Evolutionary conservation across 805 yeast genomes (phyloP).

Genomic region (Wickerhamomyces kurtzmanii): DNA sequence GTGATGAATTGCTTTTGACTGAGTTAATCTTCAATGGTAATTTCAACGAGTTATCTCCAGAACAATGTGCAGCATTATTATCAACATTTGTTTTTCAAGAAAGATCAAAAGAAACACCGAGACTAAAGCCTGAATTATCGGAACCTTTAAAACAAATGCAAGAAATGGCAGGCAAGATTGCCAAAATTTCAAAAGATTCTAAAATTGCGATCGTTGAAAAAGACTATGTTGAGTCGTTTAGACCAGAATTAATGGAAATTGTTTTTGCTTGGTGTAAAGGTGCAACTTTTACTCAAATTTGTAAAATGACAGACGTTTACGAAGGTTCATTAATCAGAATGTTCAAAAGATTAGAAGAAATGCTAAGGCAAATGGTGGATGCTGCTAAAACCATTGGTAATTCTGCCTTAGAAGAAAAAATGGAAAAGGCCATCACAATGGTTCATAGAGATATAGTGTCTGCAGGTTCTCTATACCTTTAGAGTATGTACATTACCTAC

Average conservation of each 20-base stretch:
- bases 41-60: constrained; percentile 79
- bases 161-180: constrained; percentile 86
- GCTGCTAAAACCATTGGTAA: constrained; percentile 96
- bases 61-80: constrained; percentile 84
- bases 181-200: constrained; percentile 81
- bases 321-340: constrained; percentile 94
- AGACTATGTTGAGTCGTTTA: constrained; percentile 85
- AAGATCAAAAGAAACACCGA: constrained; percentile 79
- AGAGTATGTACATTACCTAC: too few relatives aligned
- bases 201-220: constrained; percentile 85
- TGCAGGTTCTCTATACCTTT: constrained; percentile 84
- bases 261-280: constrained; percentile 96
- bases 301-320: constrained; percentile 97
- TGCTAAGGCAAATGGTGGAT: constrained; percentile 78
- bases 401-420: constrained; percentile 72
- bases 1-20: constrained; percentile 74
- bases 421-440: constrained; percentile 76
- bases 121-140: constrained; percentile 80
- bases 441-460: constrained; percentile 95
- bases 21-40: constrained; percentile 94
- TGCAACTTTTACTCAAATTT: constrained; percentile 90
- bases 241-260: constrained; percentile 94
- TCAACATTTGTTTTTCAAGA: constrained; percentile 98
- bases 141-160: constrained; percentile 85
- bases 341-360: constrained; percentile 90